phyloP scores from a whole-genome alignment of 2,329 filamentous ascomycete species.

The Penicillium crustosum region DNA sequence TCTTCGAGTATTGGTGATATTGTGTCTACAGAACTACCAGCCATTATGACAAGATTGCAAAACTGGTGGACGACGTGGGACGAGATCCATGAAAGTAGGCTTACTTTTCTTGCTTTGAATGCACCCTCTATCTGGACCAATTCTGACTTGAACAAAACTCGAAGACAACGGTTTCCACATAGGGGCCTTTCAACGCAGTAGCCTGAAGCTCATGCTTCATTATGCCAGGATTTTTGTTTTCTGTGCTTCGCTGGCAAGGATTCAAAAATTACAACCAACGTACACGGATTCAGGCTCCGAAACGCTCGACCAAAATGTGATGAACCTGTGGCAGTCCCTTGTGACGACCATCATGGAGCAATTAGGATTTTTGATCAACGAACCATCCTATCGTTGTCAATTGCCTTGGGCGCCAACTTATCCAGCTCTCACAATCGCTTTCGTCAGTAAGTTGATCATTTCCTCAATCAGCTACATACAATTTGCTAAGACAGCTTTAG shows the following conservation, averaged over 20 bases:
- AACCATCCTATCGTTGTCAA: conserved; percentile 36
- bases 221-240: conserved; percentile 37
- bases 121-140: neutral
- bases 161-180: conserved; percentile 39
- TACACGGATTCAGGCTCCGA: conserved; percentile 22
- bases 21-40: conserved; percentile 29
- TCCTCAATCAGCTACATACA: neutral
- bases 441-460: conserved; percentile 35
- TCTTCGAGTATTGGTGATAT: conserved; percentile 28
- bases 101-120: neutral
- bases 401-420: conserved; percentile 38
- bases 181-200: conserved; percentile 38
- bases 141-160: neutral
- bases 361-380: conserved; percentile 32
- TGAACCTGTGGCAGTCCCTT: conserved; percentile 34
- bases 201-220: conserved; percentile 35
- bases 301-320: conserved; percentile 24
- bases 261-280: conserved; percentile 34
- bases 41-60: conserved; percentile 33
- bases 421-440: conserved; percentile 36
- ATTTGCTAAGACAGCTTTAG: conserved; percentile 20
- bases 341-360: conserved; percentile 37
- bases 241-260: conserved; percentile 35
- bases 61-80: conserved; percentile 40
- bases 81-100: conserved; percentile 35